Conservation (phyloP, 352 stramenopile species). For the Phytopythium oedochilum region DNA sequence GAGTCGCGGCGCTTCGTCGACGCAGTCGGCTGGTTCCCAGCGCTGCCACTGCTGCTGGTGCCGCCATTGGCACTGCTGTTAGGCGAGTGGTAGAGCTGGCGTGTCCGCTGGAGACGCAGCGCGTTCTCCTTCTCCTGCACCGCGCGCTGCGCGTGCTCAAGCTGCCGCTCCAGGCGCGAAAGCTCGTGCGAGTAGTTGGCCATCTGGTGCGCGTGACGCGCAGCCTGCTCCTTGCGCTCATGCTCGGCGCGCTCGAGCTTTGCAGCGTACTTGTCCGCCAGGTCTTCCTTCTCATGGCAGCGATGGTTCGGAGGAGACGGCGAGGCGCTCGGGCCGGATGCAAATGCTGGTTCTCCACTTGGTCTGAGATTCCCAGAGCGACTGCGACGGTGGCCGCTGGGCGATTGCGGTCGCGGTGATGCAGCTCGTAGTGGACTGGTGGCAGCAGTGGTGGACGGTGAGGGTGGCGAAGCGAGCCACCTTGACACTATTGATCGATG, state of each 20-base stretch:
- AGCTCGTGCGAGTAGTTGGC: slow-evolving; percentile 66
- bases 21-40: not conserved
- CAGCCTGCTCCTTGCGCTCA: slow-evolving; percentile 39
- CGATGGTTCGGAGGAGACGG: not conserved
- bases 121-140: slow-evolving; percentile 59
- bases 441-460: not conserved
- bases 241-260: slow-evolving; percentile 42
- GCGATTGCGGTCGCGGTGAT: not conserved
- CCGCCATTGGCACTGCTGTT: not conserved
- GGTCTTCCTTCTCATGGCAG: not conserved
- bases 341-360: not conserved
- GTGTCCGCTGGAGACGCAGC: slow-evolving; percentile 43
- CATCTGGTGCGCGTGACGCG: slow-evolving; percentile 54
- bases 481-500: not conserved
- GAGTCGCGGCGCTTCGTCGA: not conserved
- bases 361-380: not conserved
- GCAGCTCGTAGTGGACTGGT: no score
- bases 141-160: slow-evolving; percentile 42
- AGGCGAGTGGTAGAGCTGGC: slow-evolving; percentile 35
- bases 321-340: not conserved
- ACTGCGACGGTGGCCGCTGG: not conserved
- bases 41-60: not conserved
- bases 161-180: slow-evolving; percentile 58
- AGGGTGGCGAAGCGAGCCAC: not conserved
- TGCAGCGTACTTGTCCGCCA: slow-evolving; percentile 19